phyloP scores from a whole-genome alignment of 768 basidiomycete species.

The Psilocybe subaeruginosa region DNA sequence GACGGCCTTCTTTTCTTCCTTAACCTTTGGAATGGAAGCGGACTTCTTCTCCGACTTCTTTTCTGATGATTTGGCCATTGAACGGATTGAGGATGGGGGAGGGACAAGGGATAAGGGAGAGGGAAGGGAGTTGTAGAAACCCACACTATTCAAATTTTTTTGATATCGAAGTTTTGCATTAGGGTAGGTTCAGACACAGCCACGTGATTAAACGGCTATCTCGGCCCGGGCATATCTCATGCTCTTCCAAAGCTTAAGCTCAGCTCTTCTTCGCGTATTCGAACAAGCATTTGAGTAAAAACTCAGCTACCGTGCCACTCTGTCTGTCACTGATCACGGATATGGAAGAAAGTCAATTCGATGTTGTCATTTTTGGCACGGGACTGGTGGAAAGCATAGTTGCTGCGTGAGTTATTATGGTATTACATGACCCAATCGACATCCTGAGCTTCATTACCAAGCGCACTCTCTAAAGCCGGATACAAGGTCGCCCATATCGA shows the following conservation, averaged over 20 bases:
- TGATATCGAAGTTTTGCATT: slow-evolving; percentile 24
- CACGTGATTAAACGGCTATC: slow-evolving; percentile 15
- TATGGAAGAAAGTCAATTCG: slow-evolving; percentile 54
- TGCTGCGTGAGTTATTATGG: slow-evolving; percentile 71
- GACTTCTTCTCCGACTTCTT: slow-evolving; percentile 48
- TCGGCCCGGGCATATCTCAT: background rate
- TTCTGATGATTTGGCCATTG: slow-evolving; percentile 50
- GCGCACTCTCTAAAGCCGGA: slow-evolving; percentile 88
- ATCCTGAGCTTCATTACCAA: slow-evolving; percentile 33
- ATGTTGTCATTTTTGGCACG: slow-evolving; percentile 75
- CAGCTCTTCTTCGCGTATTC: too few species aligned
- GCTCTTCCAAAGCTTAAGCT: background rate
- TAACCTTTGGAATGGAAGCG: slow-evolving; percentile 35
- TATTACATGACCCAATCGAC: slow-evolving; percentile 12
- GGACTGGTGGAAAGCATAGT: slow-evolving; percentile 83
- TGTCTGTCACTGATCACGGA: background rate
- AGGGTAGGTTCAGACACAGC: slow-evolving; percentile 32
- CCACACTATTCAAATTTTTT: slow-evolving; percentile 28
- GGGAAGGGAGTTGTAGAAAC: slow-evolving; percentile 20
- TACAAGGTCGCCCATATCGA: slow-evolving; percentile 90
- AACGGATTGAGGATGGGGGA: slow-evolving; percentile 14
- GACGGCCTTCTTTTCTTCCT: slow-evolving; percentile 34
- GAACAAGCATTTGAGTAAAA: too few species aligned
- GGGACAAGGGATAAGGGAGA: slow-evolving; percentile 20
- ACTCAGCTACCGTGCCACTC: too few species aligned